Evolutionary conservation across 129 eudicot genomes (phyloP), one percentile per base, ranked within the genome.

Genomic region (Centella asiatica): DNA sequence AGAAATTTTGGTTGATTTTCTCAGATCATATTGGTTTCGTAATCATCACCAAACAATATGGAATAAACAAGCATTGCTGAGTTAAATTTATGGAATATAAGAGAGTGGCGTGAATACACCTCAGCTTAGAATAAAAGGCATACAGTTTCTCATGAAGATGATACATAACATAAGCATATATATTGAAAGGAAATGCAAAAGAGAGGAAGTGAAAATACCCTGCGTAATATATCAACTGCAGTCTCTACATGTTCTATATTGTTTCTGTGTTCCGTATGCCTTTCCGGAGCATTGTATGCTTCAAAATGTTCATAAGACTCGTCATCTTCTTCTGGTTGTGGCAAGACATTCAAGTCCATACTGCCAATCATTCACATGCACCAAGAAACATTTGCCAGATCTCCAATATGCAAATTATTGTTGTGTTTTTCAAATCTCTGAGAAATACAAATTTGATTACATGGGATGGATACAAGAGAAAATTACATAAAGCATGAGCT

Each of bases 301-400:
- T 71, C 79, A 20, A 75, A 65, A 53, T 74, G 83, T 60, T 74
- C 88, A 67, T 66, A 81, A 37, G 48, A 66, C 68, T 76, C 96
- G 40, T 93, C 99, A 53, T 93, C 99, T 17, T 93, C 99, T 65
- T 93, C 99, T 7, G 99, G 95, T 71, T 77, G 80, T 8, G 99
- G 99, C 13, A 84, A 82, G 28, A 79, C 99, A 82, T 93, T 93
- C 74, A 93, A 81, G 75, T 93, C 99, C 99, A 93, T 93, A 64
- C 74, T 79, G 75, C 66, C 60, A 62, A 76, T 72, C 72, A 79
- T 64, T 74, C 74, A 76, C 69, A 58, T 22, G 46, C 64, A 49
- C 65, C 71, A 52, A 69, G 63, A 47, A 64, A 64, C 81, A 79
- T 73, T 60, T 72, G 75, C 37, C 44, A 49, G 39, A 54, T 61